Evolutionary conservation across 345 rosid genomes (phyloP), one percentile per base, ranked within the genome.

Genomic region (Cochlearia excelsa): DNA sequence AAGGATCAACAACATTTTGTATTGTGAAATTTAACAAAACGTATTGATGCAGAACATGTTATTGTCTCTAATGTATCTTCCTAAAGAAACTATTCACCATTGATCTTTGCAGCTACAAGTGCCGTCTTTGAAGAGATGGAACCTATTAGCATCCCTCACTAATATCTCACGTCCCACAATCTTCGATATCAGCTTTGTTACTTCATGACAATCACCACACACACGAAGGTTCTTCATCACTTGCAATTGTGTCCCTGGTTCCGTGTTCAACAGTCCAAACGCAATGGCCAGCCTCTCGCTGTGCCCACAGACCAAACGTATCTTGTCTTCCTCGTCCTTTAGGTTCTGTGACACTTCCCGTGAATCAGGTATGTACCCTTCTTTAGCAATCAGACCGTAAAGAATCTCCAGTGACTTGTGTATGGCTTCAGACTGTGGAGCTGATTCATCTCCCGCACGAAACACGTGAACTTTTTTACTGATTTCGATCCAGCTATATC

Each of bases 181-280:
- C 67, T 75, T 71, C 7, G 93, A 79, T 30, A 80, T 65, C 49
- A 76, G 57, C 76, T 83, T 85, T n/a, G 88, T 85, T 59, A 79
- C 78, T 46, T 76, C 64, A 69, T 85, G 88, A 57, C 93, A 85
- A 71, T 85, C 93, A 61, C 82, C 81, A 68, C 93, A 85, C 46
- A 85, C 82, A 41, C 88, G 93, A 61, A 85, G 84, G 68, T 85
- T 85, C 78, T 85, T 85, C 79, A 85, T 78, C 44, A 85, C 74
- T 54, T 74, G 82, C 63, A 85, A 68, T 29, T 83, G 71, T 28
- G 78, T 79, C 54, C 82, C 82, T 47, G 86, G 76, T 53, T 77
- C 66, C 30, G 93, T 79, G 63, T 79, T 81, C 67, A 85, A 53
- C 62, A 83, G 74, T 23, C 86, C 93, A 61, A 81, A 85, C 8